Conservation (phyloP, 1,139 yeast species). For the Wickerhamiella infanticola region DNA sequence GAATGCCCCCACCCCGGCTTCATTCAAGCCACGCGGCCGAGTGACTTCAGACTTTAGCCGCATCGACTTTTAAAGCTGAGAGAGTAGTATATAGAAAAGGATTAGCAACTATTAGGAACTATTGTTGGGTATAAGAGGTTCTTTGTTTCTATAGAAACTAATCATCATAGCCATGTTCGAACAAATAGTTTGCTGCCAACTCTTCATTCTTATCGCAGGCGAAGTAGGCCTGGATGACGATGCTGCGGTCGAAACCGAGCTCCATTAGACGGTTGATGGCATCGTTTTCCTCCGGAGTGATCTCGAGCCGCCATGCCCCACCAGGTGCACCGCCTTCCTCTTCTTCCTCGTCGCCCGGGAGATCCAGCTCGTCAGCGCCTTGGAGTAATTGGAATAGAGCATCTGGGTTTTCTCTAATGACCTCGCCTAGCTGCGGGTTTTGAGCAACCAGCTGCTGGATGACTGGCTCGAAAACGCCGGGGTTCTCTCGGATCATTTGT, state of each 20-base stretch:
- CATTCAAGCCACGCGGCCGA: slow-evolving; percentile 1
- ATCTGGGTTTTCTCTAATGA: slow-evolving; percentile 72
- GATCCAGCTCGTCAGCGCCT: slow-evolving; percentile 24
- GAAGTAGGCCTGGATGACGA: slow-evolving; percentile 86
- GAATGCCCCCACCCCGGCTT: slow-evolving; percentile 32
- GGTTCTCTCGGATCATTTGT: slow-evolving; percentile 68
- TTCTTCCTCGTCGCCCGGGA: slow-evolving; percentile 20
- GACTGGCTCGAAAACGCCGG: slow-evolving; percentile 75
- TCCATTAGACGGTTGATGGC: slow-evolving; percentile 83
- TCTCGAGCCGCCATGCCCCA: slow-evolving; percentile 20
- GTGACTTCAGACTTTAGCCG: not conserved
- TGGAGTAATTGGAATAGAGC: slow-evolving; percentile 61
- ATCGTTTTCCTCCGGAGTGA: slow-evolving; percentile 72
- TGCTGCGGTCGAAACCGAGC: slow-evolving; percentile 76
- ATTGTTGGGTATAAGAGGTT: not conserved
- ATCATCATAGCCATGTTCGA: slow-evolving; percentile 29
- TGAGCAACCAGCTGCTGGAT: slow-evolving; percentile 70
- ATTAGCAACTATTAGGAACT: not conserved
- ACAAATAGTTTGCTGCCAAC: slow-evolving; percentile 82
- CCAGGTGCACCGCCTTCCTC: slow-evolving; percentile 29
- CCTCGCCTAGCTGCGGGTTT: slow-evolving; percentile 71
- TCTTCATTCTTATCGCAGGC: slow-evolving; percentile 98
- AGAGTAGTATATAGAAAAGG: too few species aligned
- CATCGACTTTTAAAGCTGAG: not conserved
- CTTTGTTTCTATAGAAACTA: slow-evolving; percentile 3